These are phyloP conservation scores for Coemansia sp. DNA, from an alignment of 192 early-diverging fungal species.

Conservation along the genomic window DNA sequence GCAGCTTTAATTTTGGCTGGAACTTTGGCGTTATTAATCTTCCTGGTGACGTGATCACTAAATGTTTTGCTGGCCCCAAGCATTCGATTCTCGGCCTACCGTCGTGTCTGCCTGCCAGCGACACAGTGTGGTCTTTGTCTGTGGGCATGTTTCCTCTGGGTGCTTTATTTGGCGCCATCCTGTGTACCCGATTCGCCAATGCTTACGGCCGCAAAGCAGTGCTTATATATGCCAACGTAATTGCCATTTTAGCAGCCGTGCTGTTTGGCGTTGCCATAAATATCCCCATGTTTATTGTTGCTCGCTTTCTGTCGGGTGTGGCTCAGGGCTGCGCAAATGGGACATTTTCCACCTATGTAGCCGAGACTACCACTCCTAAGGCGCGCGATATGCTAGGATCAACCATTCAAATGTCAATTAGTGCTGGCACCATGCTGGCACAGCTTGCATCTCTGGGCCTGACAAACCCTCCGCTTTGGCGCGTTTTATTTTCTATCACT, in stretches of 20 bases:
- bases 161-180: slow-evolving; percentile 61
- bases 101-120: slow-evolving; percentile 30
- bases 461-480: slow-evolving; percentile 64
- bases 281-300: slow-evolving; percentile 59
- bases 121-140: slow-evolving; percentile 52
- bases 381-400: slow-evolving; percentile 66
- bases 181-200: slow-evolving; percentile 55
- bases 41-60: slow-evolving; percentile 50
- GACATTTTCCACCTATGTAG: slow-evolving; percentile 64
- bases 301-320: slow-evolving; percentile 68
- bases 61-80: slow-evolving; percentile 33
- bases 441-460: slow-evolving; percentile 61
- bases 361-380: slow-evolving; percentile 70
- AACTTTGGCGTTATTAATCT: slow-evolving; percentile 55
- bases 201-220: slow-evolving; percentile 59
- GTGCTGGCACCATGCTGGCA: slow-evolving; percentile 68
- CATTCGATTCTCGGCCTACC: slow-evolving; percentile 25
- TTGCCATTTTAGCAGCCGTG: slow-evolving; percentile 60
- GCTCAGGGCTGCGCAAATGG: slow-evolving; percentile 62
- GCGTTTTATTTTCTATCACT: slow-evolving; percentile 61
- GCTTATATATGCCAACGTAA: slow-evolving; percentile 63
- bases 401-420: slow-evolving; percentile 68
- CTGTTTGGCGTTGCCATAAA: slow-evolving; percentile 57
- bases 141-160: slow-evolving; percentile 59
- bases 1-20: slow-evolving; percentile 51